Evolutionary conservation across 2,329 filamentous ascomycete species (phyloP).

Genomic region (Pochonia chlamydosporia): DNA sequence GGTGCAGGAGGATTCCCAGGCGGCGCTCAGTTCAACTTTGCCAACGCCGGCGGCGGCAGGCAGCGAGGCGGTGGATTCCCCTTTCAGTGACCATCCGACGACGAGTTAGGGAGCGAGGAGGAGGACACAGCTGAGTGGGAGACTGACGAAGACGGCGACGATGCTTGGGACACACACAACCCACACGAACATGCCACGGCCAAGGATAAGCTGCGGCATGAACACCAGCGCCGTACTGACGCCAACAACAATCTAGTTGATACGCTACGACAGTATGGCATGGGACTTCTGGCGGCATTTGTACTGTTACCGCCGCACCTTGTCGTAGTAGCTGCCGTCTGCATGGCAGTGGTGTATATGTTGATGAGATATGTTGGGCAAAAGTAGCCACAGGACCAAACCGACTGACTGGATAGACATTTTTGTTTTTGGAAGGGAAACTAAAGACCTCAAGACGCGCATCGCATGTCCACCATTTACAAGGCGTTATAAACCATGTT

Average conservation of each 20-base stretch:
- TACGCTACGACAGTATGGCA: slow-evolving; percentile 35
- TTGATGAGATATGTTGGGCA: slow-evolving; percentile 25
- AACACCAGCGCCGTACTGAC: slow-evolving; percentile 25
- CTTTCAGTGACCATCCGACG: slow-evolving; percentile 43
- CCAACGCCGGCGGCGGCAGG: slow-evolving; percentile 25
- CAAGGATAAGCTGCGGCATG: slow-evolving; percentile 21
- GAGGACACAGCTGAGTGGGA: slow-evolving; percentile 20
- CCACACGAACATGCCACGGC: slow-evolving; percentile 9
- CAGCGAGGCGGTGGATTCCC: slow-evolving; percentile 34
- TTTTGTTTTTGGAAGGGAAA: slow-evolving; percentile 2
- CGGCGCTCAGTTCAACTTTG: slow-evolving; percentile 50
- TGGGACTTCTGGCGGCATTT: slow-evolving; percentile 34
- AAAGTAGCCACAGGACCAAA: not conserved
- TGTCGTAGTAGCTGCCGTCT: slow-evolving; percentile 28
- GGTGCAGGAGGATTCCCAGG: slow-evolving; percentile 44
- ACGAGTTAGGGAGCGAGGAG: slow-evolving; percentile 27
- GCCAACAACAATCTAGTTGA: slow-evolving; percentile 33
- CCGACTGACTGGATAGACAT: slow-evolving; percentile 18
- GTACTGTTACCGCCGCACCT: slow-evolving; percentile 42
- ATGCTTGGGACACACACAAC: slow-evolving; percentile 16
- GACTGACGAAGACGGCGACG: slow-evolving; percentile 17
- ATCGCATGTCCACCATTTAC: slow-evolving; percentile 16
- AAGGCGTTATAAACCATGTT: slow-evolving; percentile 20
- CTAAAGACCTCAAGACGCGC: not conserved
- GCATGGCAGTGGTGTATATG: slow-evolving; percentile 34